Evolutionary conservation across 2,329 filamentous ascomycete species (phyloP).

Genomic region (Plectosphaerella plurivora): DNA sequence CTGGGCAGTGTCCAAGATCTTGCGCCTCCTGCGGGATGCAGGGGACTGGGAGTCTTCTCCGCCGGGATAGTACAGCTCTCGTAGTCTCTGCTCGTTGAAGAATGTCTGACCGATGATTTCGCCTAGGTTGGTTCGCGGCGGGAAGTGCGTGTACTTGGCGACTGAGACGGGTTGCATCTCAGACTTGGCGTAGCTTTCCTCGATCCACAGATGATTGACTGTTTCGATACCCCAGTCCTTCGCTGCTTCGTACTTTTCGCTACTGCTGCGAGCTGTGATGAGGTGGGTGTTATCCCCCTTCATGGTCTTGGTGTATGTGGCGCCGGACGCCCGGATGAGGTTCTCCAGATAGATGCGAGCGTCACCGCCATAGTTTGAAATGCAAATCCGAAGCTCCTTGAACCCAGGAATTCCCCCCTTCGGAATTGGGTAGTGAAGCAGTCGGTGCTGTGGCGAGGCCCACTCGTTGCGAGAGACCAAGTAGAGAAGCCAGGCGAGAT

Average conservation of each 20-base stretch:
- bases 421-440: conserved; percentile 88
- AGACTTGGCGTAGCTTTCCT: conserved; percentile 94
- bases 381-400: conserved; percentile 68
- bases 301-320: conserved; percentile 90
- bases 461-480: conserved; percentile 85
- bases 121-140: conserved; percentile 81
- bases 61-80: conserved; percentile 67
- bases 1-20: conserved; percentile 43
- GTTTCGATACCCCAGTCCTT: conserved; percentile 88
- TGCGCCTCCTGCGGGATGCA: conserved; percentile 42
- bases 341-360: conserved; percentile 92
- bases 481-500: conserved; percentile 89
- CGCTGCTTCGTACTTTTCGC: conserved; percentile 91
- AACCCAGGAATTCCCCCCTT: conserved; percentile 76
- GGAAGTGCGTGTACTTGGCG: conserved; percentile 79
- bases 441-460: conserved; percentile 76
- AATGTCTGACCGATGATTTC: conserved; percentile 89
- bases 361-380: conserved; percentile 96
- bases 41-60: conserved; percentile 35
- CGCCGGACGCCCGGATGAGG: conserved; percentile 77
- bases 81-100: conserved; percentile 60
- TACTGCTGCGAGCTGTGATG: conserved; percentile 81
- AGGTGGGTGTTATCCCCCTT: conserved; percentile 94
- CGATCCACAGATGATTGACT: conserved; percentile 93
- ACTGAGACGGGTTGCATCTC: conserved; percentile 68